A percentile compares a stretch with the other conserved stretches of the same genome.
Conservation (phyloP, 2,329 filamentous ascomycete species). For the Talaromyces amestolkiae region DNA sequence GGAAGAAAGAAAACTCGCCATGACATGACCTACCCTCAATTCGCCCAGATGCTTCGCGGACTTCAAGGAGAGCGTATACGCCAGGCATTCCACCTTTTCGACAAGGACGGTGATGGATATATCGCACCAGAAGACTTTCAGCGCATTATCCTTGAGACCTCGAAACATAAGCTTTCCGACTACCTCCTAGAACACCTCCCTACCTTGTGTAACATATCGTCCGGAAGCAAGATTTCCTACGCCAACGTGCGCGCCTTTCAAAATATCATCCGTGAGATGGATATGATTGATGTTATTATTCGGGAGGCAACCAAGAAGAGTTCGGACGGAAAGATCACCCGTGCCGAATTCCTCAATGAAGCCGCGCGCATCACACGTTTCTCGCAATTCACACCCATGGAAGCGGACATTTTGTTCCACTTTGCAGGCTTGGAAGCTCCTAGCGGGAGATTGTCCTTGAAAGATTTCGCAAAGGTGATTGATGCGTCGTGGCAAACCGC, state of each 20-base stretch:
- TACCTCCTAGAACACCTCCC: conserved; percentile 87
- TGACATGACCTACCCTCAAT: conserved; percentile 90
- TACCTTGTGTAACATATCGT: conserved; percentile 90
- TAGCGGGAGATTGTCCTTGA: conserved; percentile 75
- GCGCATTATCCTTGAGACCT: conserved; percentile 90
- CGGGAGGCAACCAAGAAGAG: conserved; percentile 82
- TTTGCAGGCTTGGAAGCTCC: conserved; percentile 91
- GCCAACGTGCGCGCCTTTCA: conserved; percentile 97
- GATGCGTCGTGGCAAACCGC: conserved; percentile 84
- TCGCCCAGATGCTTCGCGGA: conserved; percentile 95
- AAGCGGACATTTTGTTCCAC: conserved; percentile 97
- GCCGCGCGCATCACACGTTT: conserved; percentile 88
- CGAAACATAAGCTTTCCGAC: conserved; percentile 94
- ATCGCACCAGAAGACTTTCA: conserved; percentile 92
- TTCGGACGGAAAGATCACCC: conserved; percentile 85
- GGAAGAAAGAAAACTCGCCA: conserved; percentile 85
- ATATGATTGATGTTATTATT: conserved; percentile 90
- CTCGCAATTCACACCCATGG: conserved; percentile 96
- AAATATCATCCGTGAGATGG: conserved; percentile 97
- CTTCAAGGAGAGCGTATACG: conserved; percentile 93
- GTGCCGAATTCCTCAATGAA: conserved; percentile 91
- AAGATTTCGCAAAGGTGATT: conserved; percentile 90
- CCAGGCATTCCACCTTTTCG: conserved; percentile 89
- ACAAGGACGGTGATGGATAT: conserved; percentile 88
- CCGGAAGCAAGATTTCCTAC: conserved; percentile 91